A percentile compares a stretch with the other conserved stretches of the same genome.
These are phyloP conservation scores for Phytophthora colocasiae DNA, from an alignment of 352 stramenopile species.

Conservation along the genomic window DNA sequence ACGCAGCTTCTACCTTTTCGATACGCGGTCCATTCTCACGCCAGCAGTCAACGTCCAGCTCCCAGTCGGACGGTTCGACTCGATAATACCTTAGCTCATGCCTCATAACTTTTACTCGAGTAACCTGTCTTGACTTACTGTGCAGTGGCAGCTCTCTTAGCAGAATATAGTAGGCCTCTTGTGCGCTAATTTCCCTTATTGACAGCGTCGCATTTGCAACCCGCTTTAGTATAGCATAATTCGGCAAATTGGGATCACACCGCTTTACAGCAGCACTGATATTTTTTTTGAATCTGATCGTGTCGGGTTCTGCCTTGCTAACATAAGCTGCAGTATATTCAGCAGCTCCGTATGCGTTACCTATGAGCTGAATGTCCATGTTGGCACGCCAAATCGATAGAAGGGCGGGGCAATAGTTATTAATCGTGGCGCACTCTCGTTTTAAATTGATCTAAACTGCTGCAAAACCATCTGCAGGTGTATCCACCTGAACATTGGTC, in stretches of 20 bases:
- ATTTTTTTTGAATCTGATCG: constrained; percentile 2
- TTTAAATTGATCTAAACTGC: constrained; percentile 2
- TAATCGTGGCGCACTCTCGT: constrained; percentile 1
- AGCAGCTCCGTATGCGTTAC: constrained; percentile 26
- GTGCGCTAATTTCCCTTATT: constrained; percentile 1
- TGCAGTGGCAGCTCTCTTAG: constrained; percentile 3
- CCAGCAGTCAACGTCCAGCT: background rate
- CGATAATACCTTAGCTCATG: constrained; percentile 11
- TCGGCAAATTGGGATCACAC: constrained; percentile 6
- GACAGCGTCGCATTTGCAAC: constrained; percentile 1
- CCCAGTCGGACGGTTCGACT: background rate
- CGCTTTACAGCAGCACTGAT: constrained; percentile 20
- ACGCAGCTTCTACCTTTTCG: constrained; percentile 1
- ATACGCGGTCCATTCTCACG: background rate
- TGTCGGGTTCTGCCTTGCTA: constrained; percentile 20
- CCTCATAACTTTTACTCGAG: constrained; percentile 8
- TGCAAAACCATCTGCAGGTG: background rate
- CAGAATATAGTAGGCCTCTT: constrained; percentile 1
- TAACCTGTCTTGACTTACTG: constrained; percentile 7
- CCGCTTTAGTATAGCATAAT: constrained; percentile 4
- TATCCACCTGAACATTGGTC: background rate
- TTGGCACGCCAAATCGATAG: constrained; percentile 5
- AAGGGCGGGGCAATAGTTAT: constrained; percentile 1
- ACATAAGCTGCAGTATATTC: constrained; percentile 33
- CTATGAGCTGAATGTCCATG: constrained; percentile 29